Evolutionary conservation across 306 rosid genomes (phyloP).

Genomic region (Rosa chinensis): DNA sequence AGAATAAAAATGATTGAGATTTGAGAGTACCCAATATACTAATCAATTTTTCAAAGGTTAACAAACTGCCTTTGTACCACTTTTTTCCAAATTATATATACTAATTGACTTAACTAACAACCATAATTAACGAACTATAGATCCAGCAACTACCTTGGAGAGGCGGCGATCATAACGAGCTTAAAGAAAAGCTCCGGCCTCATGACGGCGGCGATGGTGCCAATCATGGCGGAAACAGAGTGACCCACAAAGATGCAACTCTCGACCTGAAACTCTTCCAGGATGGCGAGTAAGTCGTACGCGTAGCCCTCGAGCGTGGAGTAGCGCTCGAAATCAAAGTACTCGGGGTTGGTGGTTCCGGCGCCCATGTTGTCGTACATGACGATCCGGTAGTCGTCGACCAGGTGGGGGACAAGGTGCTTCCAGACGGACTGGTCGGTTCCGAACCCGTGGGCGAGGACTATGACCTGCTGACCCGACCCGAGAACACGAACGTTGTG

Average conservation of each 20-base stretch:
- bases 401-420: conserved; percentile 62
- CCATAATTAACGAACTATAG: not conserved
- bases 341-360: conserved; percentile 83
- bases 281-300: conserved; percentile 61
- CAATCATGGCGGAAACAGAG: conserved; percentile 83
- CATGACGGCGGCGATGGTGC: conserved; percentile 58
- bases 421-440: conserved; percentile 90
- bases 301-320: conserved; percentile 67
- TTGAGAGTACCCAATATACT: not conserved
- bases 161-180: conserved; percentile 54
- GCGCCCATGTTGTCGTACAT: conserved; percentile 83
- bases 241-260: conserved; percentile 77
- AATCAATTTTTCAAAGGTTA: not conserved
- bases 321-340: conserved; percentile 74
- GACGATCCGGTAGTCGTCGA: conserved; percentile 53
- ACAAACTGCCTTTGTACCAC: not conserved
- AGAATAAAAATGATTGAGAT: conserved; percentile 13
- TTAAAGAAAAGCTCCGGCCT: conserved; percentile 74
- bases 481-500: conserved; percentile 77
- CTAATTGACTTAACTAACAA: not conserved
- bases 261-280: conserved; percentile 49
- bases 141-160: conserved; percentile 55
- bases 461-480: conserved; percentile 37
- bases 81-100: not conserved
- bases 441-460: conserved; percentile 80